Evolutionary conservation across 257 asterid genomes (phyloP).

Genomic region (Misopates orontium): DNA sequence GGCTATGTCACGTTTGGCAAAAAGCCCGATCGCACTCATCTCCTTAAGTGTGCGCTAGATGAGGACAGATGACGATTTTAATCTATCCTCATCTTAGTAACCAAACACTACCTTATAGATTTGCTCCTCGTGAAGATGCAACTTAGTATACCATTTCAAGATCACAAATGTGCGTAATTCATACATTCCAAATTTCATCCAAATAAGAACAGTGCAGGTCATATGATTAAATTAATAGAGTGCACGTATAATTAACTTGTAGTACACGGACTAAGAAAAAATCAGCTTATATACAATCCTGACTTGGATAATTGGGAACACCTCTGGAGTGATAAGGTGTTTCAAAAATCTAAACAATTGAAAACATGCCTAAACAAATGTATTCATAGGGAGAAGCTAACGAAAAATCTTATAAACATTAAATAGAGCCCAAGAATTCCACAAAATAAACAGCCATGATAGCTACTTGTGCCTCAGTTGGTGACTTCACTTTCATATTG

Average conservation of each 20-base stretch:
- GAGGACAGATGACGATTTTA: too few species aligned
- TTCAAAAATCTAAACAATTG: neutral
- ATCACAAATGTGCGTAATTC: slow-evolving; percentile 2
- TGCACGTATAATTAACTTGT: neutral
- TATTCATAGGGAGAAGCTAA: neutral
- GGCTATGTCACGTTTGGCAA: too few species aligned
- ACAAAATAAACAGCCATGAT: neutral
- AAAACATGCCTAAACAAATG: too few species aligned
- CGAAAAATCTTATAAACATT: too few species aligned
- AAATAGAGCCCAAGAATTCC: slow-evolving; percentile 13
- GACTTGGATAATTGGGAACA: neutral
- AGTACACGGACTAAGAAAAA: neutral
- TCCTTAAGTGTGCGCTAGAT: too few species aligned
- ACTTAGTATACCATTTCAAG: slow-evolving; percentile 24
- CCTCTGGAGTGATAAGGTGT: neutral
- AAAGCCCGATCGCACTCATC: too few species aligned
- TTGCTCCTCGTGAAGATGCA: slow-evolving; percentile 5
- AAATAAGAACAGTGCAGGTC: slow-evolving; percentile 7
- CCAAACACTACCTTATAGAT: neutral
- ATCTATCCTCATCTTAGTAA: too few species aligned
- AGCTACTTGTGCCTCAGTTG: too few species aligned
- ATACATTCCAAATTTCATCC: slow-evolving; percentile 11
- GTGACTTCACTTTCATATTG: too few species aligned
- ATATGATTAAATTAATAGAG: neutral
- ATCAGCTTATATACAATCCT: neutral